Evolutionary conservation across 345 rosid genomes (phyloP), one percentile per base, ranked within the genome.

Genomic region (Ceriops decandra): DNA sequence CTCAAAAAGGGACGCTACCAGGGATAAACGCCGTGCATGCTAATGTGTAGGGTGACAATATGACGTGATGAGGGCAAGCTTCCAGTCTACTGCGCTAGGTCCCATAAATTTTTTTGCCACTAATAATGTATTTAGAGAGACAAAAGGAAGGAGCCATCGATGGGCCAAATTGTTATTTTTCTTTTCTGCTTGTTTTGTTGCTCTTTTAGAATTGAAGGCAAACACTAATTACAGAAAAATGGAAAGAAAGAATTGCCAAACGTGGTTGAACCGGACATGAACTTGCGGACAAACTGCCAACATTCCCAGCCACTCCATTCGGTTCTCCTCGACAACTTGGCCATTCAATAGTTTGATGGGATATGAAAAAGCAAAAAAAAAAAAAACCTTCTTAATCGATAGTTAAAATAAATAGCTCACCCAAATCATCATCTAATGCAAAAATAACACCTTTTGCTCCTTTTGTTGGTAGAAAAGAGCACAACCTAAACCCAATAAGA

Each of bases 281-380:
- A 63, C 75, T 70, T 67, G 65, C 68, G 73, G 88, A 87, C 91
- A 87, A 82, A 67, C 66, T 0, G 19, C 69, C 80, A 31, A 60
- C 57, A 70, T 57, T 72, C 28, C 46, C 16, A 49, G 69, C 63
- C 64, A 56, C 28, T 71, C 72, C 63, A 57, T 26, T 30, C 3
- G 28, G 38, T 66, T 49, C 53, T 56, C 46, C 38, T 5, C 75
- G 21, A 42, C 60, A 26, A 33, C 52, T 68, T 38, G n/a, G 60
- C 46, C 47, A 33, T 31, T 63, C 53, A 53, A 38, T 13, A 22
- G 21, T 21, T 63, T 64, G 46, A 38, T 2, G 19, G 49, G 49
- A 11, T 3, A 13, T 15, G 49, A 1, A 3, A 11, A 3, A 2
- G 11, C 0, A 5, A 32, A 32, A 11, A 10, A 1, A 11, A 11